A percentile compares a stretch with the other conserved stretches of the same genome.
Evolutionary conservation across 2,329 filamentous ascomycete genomes (phyloP).

Genomic region (Falciphora oryzae): DNA sequence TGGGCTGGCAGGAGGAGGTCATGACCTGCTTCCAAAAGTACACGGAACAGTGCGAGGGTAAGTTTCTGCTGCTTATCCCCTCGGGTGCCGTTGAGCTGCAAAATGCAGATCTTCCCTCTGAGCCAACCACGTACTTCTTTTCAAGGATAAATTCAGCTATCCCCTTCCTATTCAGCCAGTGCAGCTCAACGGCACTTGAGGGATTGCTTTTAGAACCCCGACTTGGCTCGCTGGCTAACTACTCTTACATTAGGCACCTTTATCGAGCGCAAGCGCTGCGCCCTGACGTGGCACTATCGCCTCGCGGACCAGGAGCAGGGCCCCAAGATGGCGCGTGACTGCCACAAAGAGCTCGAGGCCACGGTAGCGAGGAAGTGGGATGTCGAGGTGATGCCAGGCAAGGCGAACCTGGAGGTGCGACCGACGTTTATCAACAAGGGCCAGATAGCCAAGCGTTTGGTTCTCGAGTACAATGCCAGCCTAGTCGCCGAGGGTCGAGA

Average conservation of each 20-base stretch:
- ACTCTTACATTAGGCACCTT: conserved; percentile 59
- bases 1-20: conserved; percentile 88
- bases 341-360: conserved; percentile 72
- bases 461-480: conserved; percentile 63
- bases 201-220: background rate
- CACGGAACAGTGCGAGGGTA: conserved; percentile 79
- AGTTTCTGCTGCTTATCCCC: conserved; percentile 21
- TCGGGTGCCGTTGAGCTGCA: too few species aligned
- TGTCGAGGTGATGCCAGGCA: conserved; percentile 93
- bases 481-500: conserved; percentile 13
- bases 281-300: conserved; percentile 96
- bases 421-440: conserved; percentile 98
- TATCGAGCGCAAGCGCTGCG: conserved; percentile 90
- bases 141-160: too few species aligned
- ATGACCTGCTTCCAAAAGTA: conserved; percentile 80
- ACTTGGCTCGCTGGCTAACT: conserved; percentile 16
- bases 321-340: conserved; percentile 70
- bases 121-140: too few species aligned
- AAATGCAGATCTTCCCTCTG: too few species aligned
- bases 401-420: conserved; percentile 95
- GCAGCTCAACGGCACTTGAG: too few species aligned
- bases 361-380: conserved; percentile 76
- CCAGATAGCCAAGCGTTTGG: conserved; percentile 80
- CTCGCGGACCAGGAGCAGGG: conserved; percentile 84
- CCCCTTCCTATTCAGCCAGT: too few species aligned